Evolutionary conservation across 495 filamentous ascomycete genomes (phyloP).

Genomic region (Bryoglossum gracile): DNA sequence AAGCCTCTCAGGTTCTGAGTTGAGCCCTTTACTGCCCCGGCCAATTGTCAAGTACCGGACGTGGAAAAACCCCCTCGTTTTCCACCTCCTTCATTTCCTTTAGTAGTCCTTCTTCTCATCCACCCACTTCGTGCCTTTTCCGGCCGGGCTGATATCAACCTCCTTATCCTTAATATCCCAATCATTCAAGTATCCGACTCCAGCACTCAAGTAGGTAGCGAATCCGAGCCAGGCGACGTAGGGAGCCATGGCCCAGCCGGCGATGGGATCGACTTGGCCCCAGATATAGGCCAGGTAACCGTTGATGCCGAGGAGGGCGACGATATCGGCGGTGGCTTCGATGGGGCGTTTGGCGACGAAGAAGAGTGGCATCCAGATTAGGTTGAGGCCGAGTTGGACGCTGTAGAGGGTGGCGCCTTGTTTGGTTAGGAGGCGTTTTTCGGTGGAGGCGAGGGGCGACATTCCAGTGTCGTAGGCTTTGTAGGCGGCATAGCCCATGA

Average conservation of each 20-base stretch:
- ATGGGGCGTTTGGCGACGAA: slow-evolving; percentile 64
- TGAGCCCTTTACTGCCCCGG: no score
- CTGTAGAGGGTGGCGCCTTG: slow-evolving; percentile 72
- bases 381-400: slow-evolving; percentile 74
- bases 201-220: slow-evolving; percentile 70
- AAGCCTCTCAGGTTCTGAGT: no score
- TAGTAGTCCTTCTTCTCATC: slow-evolving; percentile 30
- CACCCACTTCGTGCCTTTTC: slow-evolving; percentile 30
- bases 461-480: slow-evolving; percentile 54
- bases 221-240: slow-evolving; percentile 64
- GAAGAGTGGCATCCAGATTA: slow-evolving; percentile 92
- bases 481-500: slow-evolving; percentile 86
- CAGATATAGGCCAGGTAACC: slow-evolving; percentile 66
- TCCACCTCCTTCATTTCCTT: no score
- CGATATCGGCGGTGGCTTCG: slow-evolving; percentile 68
- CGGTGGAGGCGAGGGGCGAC: slow-evolving; percentile 32
- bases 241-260: slow-evolving; percentile 67
- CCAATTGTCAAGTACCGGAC: no score
- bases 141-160: slow-evolving; percentile 21
- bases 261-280: slow-evolving; percentile 60
- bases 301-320: slow-evolving; percentile 60
- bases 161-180: slow-evolving; percentile 56
- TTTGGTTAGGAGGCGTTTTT: slow-evolving; percentile 31
- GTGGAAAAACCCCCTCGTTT: no score
- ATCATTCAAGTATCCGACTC: slow-evolving; percentile 65